Evolutionary conservation across 192 early-diverging fungal species (phyloP).

Genomic region (Phlyctochytrium arcticum): DNA sequence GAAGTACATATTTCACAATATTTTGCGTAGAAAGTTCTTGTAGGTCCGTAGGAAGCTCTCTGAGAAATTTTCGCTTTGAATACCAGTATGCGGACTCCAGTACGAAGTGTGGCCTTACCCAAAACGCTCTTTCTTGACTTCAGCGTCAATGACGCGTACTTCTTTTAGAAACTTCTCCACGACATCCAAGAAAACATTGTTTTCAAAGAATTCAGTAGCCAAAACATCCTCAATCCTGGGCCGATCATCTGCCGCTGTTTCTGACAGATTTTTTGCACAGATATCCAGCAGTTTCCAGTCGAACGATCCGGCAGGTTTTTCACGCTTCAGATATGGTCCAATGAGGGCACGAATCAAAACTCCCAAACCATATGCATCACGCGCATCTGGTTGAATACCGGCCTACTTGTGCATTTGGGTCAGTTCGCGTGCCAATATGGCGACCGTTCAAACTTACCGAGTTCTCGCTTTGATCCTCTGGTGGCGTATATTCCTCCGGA

Average conservation of each 20-base stretch:
- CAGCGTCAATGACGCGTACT: constrained; percentile 12
- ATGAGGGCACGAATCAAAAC: constrained; percentile 24
- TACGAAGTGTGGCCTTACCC: constrained; percentile 6
- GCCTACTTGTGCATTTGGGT: too few species aligned
- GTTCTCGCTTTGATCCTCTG: constrained; percentile 14
- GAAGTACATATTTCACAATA: constrained; percentile 31
- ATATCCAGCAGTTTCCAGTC: constrained; percentile 28
- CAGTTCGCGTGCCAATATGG: too few species aligned
- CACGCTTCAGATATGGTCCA: constrained; percentile 2
- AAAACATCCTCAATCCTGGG: constrained; percentile 11
- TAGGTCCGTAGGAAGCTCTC: too few species aligned
- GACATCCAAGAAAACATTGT: constrained; percentile 33
- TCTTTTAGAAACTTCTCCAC: constrained; percentile 31
- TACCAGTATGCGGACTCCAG: too few species aligned
- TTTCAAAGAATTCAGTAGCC: constrained; percentile 25
- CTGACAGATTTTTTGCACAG: constrained; percentile 21
- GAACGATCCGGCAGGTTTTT: constrained; percentile 2
- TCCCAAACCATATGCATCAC: constrained; percentile 31
- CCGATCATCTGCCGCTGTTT: constrained; percentile 13
- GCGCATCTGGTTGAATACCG: constrained; percentile 15
- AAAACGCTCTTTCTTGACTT: constrained; percentile 28
- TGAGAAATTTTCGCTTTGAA: too few species aligned
- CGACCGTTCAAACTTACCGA: too few species aligned
- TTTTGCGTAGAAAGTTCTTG: too few species aligned
- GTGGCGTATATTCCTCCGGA: constrained; percentile 13